phyloP scores from a whole-genome alignment of 1,284 basidiomycete genomes.

The Fistulinella cinereoalba region DNA sequence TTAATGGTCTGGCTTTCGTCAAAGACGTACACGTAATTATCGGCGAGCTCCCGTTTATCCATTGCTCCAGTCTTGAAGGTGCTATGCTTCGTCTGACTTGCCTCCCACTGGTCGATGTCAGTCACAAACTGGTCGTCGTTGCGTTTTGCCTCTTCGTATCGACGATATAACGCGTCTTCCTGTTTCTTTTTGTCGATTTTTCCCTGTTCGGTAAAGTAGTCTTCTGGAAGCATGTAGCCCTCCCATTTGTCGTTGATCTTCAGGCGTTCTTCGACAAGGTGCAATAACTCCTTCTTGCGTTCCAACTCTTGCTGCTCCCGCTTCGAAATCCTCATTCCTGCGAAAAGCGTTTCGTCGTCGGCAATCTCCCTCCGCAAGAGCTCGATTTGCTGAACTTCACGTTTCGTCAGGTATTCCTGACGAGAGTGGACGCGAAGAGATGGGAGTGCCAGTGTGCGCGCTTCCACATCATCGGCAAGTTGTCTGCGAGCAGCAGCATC shows the following conservation, averaged over 20 bases:
- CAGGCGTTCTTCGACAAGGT: constrained; percentile 90
- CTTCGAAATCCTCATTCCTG: constrained; percentile 86
- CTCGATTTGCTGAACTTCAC: constrained; percentile 95
- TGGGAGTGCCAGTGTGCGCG: constrained; percentile 78
- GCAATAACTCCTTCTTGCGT: constrained; percentile 89
- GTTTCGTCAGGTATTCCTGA: constrained; percentile 93
- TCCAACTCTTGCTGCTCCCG: constrained; percentile 81
- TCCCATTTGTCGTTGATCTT: constrained; percentile 93
- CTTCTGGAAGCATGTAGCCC: constrained; percentile 92
- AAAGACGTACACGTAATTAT: constrained; percentile 96
- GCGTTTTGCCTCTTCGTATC: constrained; percentile 89
- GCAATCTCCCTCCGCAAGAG: constrained; percentile 89
- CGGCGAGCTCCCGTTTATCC: constrained; percentile 79
- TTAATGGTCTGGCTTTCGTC: constrained; percentile 97
- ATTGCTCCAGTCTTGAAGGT: constrained; percentile 86
- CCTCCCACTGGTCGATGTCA: constrained; percentile 96
- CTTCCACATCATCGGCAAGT: constrained; percentile 82
- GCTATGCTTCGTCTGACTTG: constrained; percentile 86
- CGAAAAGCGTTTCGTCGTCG: constrained; percentile 87
- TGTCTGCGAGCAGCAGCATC: constrained; percentile 81
- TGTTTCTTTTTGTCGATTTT: constrained; percentile 98
- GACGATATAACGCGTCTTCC: constrained; percentile 88
- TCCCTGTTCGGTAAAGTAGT: constrained; percentile 98
- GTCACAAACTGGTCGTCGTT: constrained; percentile 92
- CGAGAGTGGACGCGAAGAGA: constrained; percentile 82